Conservation (phyloP, 2,329 filamentous ascomycete species). For the Chaetomiaceae sp. region DNA sequence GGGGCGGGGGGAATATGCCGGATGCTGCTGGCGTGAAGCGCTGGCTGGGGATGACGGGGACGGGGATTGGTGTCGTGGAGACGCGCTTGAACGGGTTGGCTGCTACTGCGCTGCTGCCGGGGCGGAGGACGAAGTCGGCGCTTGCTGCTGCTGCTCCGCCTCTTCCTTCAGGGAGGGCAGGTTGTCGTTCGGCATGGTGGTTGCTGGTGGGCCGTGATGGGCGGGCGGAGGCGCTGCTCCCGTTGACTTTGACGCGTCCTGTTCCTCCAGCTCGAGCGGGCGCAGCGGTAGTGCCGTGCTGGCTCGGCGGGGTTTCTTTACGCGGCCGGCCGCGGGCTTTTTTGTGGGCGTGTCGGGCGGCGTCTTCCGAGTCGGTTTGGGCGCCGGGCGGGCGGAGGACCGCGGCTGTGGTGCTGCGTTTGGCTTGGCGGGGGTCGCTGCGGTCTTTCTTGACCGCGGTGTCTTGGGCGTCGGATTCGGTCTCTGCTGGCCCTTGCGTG, state of each 20-base stretch:
- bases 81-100: not conserved
- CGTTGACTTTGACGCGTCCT: not conserved
- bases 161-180: too few species aligned
- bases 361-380: not conserved
- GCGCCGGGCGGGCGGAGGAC: conserved; percentile 5
- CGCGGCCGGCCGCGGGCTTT: not conserved
- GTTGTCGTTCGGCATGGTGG: not conserved
- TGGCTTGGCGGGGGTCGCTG: conserved; percentile 4
- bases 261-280: conserved; percentile 10
- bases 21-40: too few species aligned
- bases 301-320: not conserved
- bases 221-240: not conserved
- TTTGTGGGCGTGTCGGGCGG: not conserved
- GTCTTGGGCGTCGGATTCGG: conserved; percentile 1
- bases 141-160: too few species aligned
- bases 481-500: conserved; percentile 19
- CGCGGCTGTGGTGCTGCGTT: conserved; percentile 2
- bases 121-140: not conserved
- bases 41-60: not conserved
- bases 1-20: not conserved
- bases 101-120: not conserved
- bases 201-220: not conserved
- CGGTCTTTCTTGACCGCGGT: conserved; percentile 8
- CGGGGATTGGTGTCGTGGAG: not conserved
- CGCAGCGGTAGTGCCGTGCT: not conserved